Evolutionary conservation across 2,329 filamentous ascomycete species (phyloP).

Genomic region (Huntiella savannae): DNA sequence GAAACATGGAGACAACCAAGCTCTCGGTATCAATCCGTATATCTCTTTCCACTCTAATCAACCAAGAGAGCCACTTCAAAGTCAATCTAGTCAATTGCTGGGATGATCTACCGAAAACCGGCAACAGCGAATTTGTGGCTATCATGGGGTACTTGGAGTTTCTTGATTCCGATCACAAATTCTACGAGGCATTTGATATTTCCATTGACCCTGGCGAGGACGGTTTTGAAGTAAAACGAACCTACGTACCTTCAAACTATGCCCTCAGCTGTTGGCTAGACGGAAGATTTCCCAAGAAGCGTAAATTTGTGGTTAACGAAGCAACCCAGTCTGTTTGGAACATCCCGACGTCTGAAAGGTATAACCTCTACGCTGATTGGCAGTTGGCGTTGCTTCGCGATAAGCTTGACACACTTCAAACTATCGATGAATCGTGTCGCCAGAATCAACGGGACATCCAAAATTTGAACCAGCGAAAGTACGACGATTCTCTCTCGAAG

Average conservation of each 20-base stretch:
- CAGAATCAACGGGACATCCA: constrained; percentile 22
- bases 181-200: constrained; percentile 2
- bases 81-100: no score
- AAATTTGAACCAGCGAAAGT: constrained; percentile 24
- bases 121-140: neutral
- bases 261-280: constrained; percentile 33
- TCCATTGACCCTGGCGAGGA: neutral
- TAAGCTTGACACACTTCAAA: constrained; percentile 22
- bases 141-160: constrained; percentile 10
- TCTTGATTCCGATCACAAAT: neutral
- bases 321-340: constrained; percentile 29
- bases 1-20: neutral
- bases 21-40: neutral
- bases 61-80: neutral
- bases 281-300: constrained; percentile 27
- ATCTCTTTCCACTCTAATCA: neutral
- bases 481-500: constrained; percentile 24
- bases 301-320: constrained; percentile 16
- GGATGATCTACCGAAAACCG: neutral
- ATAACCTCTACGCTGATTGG: constrained; percentile 24
- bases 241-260: constrained; percentile 20
- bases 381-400: constrained; percentile 28
- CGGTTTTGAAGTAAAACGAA: neutral
- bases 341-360: constrained; percentile 22
- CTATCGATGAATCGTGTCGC: constrained; percentile 24